Conservation (phyloP, 345 rosid genomes). For the Hypericum perforatum region DNA sequence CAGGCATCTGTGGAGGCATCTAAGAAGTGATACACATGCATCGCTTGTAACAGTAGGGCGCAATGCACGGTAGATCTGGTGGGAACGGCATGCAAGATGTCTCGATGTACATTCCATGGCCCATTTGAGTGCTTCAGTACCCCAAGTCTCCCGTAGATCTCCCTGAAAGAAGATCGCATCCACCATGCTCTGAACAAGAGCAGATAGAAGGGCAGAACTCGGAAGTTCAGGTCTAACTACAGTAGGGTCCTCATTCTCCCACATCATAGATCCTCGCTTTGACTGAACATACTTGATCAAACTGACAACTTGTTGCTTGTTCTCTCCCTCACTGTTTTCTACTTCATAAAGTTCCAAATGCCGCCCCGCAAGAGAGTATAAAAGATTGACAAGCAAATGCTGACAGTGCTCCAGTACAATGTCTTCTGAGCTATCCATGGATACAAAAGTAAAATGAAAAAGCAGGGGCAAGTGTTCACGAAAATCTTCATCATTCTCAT, state of each 20-base stretch:
- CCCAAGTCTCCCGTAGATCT: conserved; percentile 99
- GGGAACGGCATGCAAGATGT: conserved; percentile 98
- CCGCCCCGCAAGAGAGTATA: conserved; percentile 95
- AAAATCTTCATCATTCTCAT: conserved; percentile 97
- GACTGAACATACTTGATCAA: conserved; percentile 96
- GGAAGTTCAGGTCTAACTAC: conserved; percentile 85
- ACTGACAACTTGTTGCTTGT: conserved; percentile 93
- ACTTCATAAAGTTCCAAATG: conserved; percentile 97
- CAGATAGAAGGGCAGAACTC: conserved; percentile 89
- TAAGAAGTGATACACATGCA: conserved; percentile 84
- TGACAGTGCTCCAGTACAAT: conserved; percentile 98
- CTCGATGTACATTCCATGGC: conserved; percentile 99
- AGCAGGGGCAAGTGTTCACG: conserved; percentile 95
- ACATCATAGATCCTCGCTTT: conserved; percentile 99
- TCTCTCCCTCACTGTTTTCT: conserved; percentile 90
- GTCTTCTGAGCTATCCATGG: conserved; percentile 99
- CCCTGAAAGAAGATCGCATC: conserved; percentile 99
- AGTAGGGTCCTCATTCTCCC: conserved; percentile 97
- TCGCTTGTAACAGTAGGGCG: conserved; percentile 90
- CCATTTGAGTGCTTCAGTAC: conserved; percentile 95
- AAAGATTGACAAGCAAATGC: conserved; percentile 88
- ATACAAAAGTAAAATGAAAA: conserved; percentile 97
- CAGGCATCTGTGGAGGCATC: conserved; percentile 93
- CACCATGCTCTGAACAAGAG: conserved; percentile 98
- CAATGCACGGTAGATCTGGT: conserved; percentile 94